A percentile compares a stretch with the other conserved stretches of the same genome.
These are phyloP conservation scores for Parasitella parasitica DNA, from an alignment of 371 early-diverging fungal genomes.

Conservation along the genomic window DNA sequence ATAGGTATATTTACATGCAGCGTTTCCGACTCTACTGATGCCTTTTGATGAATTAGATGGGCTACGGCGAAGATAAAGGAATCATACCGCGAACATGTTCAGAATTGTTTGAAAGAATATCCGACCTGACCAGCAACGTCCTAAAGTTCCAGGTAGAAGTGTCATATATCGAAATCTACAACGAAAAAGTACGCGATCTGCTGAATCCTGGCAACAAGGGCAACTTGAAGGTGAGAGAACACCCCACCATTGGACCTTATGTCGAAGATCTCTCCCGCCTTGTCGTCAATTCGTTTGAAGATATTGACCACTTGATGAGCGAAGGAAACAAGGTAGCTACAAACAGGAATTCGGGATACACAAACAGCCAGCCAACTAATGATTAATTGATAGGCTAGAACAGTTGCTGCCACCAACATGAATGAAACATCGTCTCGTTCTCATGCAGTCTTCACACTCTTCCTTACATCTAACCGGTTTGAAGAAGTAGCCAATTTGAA, in stretches of 20 bases:
- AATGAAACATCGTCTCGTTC: constrained; percentile 88
- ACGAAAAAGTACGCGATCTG: constrained; percentile 88
- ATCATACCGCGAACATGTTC: constrained; percentile 78
- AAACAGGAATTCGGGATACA: background rate
- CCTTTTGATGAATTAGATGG: constrained; percentile 34
- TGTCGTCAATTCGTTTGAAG: constrained; percentile 69
- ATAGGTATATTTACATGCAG: too few relatives aligned
- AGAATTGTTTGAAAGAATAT: constrained; percentile 68
- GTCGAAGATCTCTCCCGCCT: constrained; percentile 85
- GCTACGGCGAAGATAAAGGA: constrained; percentile 69
- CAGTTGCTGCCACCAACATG: constrained; percentile 93
- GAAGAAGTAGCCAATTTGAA: constrained; percentile 54
- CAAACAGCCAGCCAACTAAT: background rate
- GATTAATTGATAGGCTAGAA: constrained; percentile 57
- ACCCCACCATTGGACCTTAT: constrained; percentile 82
- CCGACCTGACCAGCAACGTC: constrained; percentile 36
- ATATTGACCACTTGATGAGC: constrained; percentile 74
- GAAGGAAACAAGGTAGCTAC: constrained; percentile 67
- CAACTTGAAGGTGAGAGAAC: constrained; percentile 79
- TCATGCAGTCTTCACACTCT: constrained; percentile 90
- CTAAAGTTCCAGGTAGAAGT: constrained; percentile 72
- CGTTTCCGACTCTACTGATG: too few relatives aligned
- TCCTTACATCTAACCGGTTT: constrained; percentile 62
- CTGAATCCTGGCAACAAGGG: constrained; percentile 71
- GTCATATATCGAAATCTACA: constrained; percentile 77